Conservation (phyloP, 23 red algal genomes). For the Cyanidioschyzon merolae region DNA sequence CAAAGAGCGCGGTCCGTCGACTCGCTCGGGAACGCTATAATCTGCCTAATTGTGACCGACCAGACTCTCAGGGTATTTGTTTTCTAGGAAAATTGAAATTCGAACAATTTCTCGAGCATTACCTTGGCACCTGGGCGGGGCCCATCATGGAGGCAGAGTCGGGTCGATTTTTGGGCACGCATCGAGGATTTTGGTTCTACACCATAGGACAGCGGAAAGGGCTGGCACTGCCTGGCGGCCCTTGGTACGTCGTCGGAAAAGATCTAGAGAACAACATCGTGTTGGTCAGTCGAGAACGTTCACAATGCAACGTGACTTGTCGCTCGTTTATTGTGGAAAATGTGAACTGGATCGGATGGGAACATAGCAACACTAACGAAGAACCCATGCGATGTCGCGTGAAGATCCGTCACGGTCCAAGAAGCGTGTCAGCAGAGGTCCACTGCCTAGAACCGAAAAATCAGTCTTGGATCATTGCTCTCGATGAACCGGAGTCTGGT, state of each 20-base stretch:
- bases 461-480: slow-evolving; percentile 24
- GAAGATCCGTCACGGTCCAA: slow-evolving; percentile 71
- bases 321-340: slow-evolving; percentile 46
- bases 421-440: slow-evolving; percentile 29
- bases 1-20: slow-evolving; percentile 45
- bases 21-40: slow-evolving; percentile 37
- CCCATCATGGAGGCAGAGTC: slow-evolving; percentile 77
- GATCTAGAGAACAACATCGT: slow-evolving; percentile 67
- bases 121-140: slow-evolving; percentile 51
- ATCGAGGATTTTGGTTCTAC: slow-evolving; percentile 95
- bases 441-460: not conserved
- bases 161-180: slow-evolving; percentile 51
- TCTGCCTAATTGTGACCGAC: slow-evolving; percentile 57
- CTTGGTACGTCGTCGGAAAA: slow-evolving; percentile 89
- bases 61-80: slow-evolving; percentile 96
- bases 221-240: slow-evolving; percentile 58
- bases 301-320: slow-evolving; percentile 15
- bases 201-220: slow-evolving; percentile 76
- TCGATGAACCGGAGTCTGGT: slow-evolving; percentile 34
- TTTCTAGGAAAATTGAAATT: slow-evolving; percentile 94
- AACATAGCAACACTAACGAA: not conserved
- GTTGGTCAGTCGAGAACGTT: slow-evolving; percentile 69
- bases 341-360: slow-evolving; percentile 43
- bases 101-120: slow-evolving; percentile 83
- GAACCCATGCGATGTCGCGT: slow-evolving; percentile 12